Conservation (phyloP, 2,329 filamentous ascomycete genomes). For the Penicillium brevicompactum region DNA sequence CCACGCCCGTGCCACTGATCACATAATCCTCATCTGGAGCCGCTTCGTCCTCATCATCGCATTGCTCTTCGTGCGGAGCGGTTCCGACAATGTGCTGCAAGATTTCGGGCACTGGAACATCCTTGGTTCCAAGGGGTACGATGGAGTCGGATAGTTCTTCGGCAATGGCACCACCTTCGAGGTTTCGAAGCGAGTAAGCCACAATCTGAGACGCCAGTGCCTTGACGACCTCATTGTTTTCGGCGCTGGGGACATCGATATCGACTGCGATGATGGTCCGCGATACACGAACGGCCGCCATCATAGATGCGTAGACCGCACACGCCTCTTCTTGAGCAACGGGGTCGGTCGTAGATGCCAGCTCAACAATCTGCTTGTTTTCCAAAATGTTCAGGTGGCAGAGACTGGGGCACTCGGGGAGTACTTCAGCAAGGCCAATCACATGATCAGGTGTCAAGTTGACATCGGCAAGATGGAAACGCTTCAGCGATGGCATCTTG, state of each 20-base stretch:
- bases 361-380: constrained; percentile 63
- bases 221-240: constrained; percentile 87
- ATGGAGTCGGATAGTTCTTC: constrained; percentile 54
- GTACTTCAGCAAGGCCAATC: constrained; percentile 85
- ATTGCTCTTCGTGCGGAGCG: constrained; percentile 50
- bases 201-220: constrained; percentile 93
- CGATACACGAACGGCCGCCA: constrained; percentile 83
- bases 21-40: constrained; percentile 93
- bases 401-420: constrained; percentile 78
- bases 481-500: constrained; percentile 73
- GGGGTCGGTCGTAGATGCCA: constrained; percentile 78
- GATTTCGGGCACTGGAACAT: constrained; percentile 74
- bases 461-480: constrained; percentile 84
- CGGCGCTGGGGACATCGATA: constrained; percentile 79
- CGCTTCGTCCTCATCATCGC: constrained; percentile 64
- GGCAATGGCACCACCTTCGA: constrained; percentile 74
- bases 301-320: constrained; percentile 86
- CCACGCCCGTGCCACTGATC: constrained; percentile 91
- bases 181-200: constrained; percentile 88
- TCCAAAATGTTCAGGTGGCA: constrained; percentile 86
- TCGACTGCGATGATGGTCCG: constrained; percentile 84
- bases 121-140: constrained; percentile 46
- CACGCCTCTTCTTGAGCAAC: constrained; percentile 88
- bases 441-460: constrained; percentile 82
- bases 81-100: constrained; percentile 81